A percentile compares a stretch with the other conserved stretches of the same genome.
phyloP scores from a whole-genome alignment of 805 yeast genomes.

The Barnettozyma californica region DNA sequence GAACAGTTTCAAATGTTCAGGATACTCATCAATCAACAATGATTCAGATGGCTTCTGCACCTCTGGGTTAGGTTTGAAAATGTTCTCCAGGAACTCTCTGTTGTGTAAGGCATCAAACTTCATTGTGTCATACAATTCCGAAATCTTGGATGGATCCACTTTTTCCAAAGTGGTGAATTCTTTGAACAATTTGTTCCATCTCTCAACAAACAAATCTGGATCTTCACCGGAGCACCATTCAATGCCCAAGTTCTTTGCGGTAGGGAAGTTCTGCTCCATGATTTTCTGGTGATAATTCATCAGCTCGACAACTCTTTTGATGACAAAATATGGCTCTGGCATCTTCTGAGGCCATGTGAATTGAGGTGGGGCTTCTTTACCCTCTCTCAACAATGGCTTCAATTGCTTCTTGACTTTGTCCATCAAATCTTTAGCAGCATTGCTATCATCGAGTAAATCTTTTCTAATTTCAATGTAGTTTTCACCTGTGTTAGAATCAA shows the following conservation, averaged over 20 bases:
- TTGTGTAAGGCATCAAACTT: slow-evolving; percentile 97
- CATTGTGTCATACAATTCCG: slow-evolving; percentile 97
- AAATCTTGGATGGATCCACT: slow-evolving; percentile 94
- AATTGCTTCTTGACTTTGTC: slow-evolving; percentile 95
- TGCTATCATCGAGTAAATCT: slow-evolving; percentile 90
- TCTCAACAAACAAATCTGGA: slow-evolving; percentile 79
- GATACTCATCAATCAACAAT: slow-evolving; percentile 24
- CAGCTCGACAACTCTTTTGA: slow-evolving; percentile 88
- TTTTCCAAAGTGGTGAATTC: slow-evolving; percentile 92
- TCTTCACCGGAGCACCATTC: slow-evolving; percentile 98
- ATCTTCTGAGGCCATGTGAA: slow-evolving; percentile 98
- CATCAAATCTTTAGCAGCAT: slow-evolving; percentile 97
- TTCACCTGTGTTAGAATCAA: slow-evolving; percentile 62
- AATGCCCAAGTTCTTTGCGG: slow-evolving; percentile 59
- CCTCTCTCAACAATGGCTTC: slow-evolving; percentile 90
- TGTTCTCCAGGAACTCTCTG: slow-evolving; percentile 77
- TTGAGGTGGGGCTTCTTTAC: slow-evolving; percentile 94
- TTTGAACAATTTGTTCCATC: slow-evolving; percentile 95
- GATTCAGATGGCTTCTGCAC: slow-evolving; percentile 30
- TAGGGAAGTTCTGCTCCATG: slow-evolving; percentile 73
- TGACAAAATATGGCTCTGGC: slow-evolving; percentile 95
- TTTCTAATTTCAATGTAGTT: slow-evolving; percentile 79
- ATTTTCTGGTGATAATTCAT: slow-evolving; percentile 87
- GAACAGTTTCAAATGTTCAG: slow-evolving; percentile 25
- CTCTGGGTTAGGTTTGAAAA: slow-evolving; percentile 61